A percentile compares a stretch with the other conserved stretches of the same genome.
phyloP scores from a whole-genome alignment of 1,139 yeast genomes.

The Ashbya aceris region DNA sequence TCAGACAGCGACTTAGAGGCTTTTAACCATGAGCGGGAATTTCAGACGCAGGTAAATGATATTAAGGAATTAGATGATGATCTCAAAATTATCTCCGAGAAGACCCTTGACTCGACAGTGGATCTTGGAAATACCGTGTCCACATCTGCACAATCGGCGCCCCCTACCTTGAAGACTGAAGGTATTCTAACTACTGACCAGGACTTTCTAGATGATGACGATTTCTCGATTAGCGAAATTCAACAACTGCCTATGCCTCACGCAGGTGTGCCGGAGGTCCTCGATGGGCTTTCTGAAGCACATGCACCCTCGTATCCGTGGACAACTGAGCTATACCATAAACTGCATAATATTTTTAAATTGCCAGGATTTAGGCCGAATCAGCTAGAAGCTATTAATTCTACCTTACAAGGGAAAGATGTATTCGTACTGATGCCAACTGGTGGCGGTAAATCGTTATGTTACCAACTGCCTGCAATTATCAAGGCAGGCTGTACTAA shows the following conservation, averaged over 20 bases:
- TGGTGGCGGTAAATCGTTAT: constrained; percentile 95
- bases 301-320: constrained; percentile 37
- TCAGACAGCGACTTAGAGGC: constrained; percentile 28
- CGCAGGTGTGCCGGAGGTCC: not conserved
- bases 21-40: constrained; percentile 30
- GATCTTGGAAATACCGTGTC: constrained; percentile 5
- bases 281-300: not conserved
- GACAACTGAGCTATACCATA: constrained; percentile 55
- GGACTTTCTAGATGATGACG: constrained; percentile 6
- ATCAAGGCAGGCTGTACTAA: constrained; percentile 61
- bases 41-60: constrained; percentile 18
- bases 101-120: constrained; percentile 14
- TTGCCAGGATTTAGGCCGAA: constrained; percentile 65
- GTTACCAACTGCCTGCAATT: constrained; percentile 92
- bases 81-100: constrained; percentile 26
- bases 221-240: constrained; percentile 3
- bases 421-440: constrained; percentile 97
- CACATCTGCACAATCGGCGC: constrained; percentile 7
- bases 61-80: constrained; percentile 27
- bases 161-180: not conserved
- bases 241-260: not conserved
- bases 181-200: not conserved
- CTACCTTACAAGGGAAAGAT: constrained; percentile 73
- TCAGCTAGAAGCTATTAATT: constrained; percentile 78
- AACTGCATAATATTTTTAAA: constrained; percentile 52